Evolutionary conservation across 106 monocot species (phyloP), one percentile per base, ranked within the genome.

Genomic region (Xerophyta viscosa): DNA sequence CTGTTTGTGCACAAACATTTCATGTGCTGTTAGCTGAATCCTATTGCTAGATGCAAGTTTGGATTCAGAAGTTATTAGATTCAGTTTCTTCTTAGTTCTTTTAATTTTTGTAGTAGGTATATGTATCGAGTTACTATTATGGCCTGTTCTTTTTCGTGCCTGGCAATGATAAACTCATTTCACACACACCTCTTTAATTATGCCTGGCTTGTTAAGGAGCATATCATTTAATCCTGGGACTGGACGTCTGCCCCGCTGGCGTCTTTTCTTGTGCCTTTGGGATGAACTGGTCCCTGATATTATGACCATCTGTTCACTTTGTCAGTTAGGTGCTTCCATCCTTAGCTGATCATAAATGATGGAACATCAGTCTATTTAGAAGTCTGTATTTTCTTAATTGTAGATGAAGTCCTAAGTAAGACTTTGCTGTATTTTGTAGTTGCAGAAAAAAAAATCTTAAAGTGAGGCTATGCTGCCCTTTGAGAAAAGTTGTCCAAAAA

Each of bases 231-330:
- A 2, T 47, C 46, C 19, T 46, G 54, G 31, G 17, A 54, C 54
- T 31, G 2, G 29, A 54, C 8, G 57, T 41, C 22, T 57, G 57
- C 41, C 37, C 57, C 57, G n/a, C n/a, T 42, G 39, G 41, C 41
- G 37, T 39, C 9, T 50, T 10, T 41, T 25, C 22, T 41, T 15
- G 12, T 57, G 41, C 31, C 54, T 57, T 14, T 57, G 49, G 54
- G 48, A 46, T 66, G 57, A 56, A 66, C 66, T 37, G 3, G 57
- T 48, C 66, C 66, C 47, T 36, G 8, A 36, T 4, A 57, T 22
- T 6, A 26, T 12, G 3, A n/a, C 57, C 57, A 48, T 57, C 29
- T n/a, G 26, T 46, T 56, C 66, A 66, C 66, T 66, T 66, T 66
- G 65, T 66, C 65, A 37, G 57, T 47, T 27, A 57, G 31, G 2